Base-by-base conservation (phyloP, 2,329 filamentous ascomycete species). In the Ceratocystis cubensis region DNA sequence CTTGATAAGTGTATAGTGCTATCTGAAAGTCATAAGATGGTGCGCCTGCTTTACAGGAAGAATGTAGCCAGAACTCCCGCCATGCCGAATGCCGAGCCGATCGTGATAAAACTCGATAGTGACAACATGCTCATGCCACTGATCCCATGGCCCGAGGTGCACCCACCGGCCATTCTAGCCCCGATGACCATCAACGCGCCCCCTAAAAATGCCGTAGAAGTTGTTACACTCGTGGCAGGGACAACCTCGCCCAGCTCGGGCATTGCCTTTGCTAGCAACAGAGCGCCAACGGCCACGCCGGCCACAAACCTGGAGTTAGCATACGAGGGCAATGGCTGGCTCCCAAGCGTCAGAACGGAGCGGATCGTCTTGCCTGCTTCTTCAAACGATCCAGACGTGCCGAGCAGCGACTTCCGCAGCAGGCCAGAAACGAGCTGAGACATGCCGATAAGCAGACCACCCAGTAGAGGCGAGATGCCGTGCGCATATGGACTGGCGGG, bases 61-160 rank as follows among this genome's bases (percentile, higher is more conserved):
- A 69, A 67, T 15, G 70, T 69, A 6, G 70, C 69, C 62, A 72
- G 64, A 10, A 72, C 61, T 71, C 63, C 44, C 2, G 83, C 85
- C 0, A 78, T 78, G 0, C 72, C 79, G 75, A 88, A 87, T 70
- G 84, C 80, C 4, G 79, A 75, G 2, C 74, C 79, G 28, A 87
- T 83, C 0, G 83, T 85, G 13, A 88, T 73, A 66, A 87, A 77
- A 71, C 86, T 88, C 8, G 84, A 82, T 3, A 81, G 74, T 0
- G 82, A 84, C 63, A 88, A 75, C 68, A 85, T 75, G n/a, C 82
- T 81, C 71, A 88, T 79, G 0, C 86, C 86, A 67, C 82, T 87
- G 69, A 89, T 84, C 0, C 86, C 86, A 72, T 89, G 86, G 0
- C 86, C 86, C 4, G 83, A 86, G 0, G 86, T 87, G 69, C 86